Percentiles rank a stretch among this genome's conserved stretches.
phyloP scores from a whole-genome alignment of 345 rosid genomes.

The Eucalyptus sp. region DNA sequence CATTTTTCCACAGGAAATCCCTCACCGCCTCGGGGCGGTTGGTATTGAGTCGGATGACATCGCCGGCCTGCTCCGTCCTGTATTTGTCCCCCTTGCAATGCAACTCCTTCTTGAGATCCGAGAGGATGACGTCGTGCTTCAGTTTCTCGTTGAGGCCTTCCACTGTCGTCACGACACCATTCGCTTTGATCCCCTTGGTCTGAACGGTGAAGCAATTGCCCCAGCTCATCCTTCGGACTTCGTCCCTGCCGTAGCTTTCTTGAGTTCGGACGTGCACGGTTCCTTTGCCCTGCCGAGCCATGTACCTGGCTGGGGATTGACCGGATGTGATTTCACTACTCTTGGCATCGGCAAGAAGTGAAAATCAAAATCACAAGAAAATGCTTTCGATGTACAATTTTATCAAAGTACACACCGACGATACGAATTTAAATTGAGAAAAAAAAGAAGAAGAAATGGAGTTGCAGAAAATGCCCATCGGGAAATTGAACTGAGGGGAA shows the following conservation, averaged over 20 bases:
- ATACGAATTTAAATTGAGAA: neutral
- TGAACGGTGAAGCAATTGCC: neutral
- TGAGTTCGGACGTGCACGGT: neutral
- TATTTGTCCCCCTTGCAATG: slow-evolving; percentile 76
- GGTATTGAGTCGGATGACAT: slow-evolving; percentile 73
- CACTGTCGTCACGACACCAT: slow-evolving; percentile 54
- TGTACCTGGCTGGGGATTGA: neutral
- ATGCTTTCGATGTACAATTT: neutral
- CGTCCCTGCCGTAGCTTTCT: neutral
- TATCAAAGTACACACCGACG: neutral
- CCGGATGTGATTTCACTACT: neutral
- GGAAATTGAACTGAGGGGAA: neutral
- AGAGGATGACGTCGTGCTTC: slow-evolving; percentile 58
- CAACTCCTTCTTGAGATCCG: slow-evolving; percentile 61
- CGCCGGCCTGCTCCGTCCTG: slow-evolving; percentile 48
- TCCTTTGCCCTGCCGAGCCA: neutral
- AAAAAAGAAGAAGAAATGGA: fast-evolving
- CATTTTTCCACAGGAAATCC: slow-evolving; percentile 50
- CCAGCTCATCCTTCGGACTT: neutral
- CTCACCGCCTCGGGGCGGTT: slow-evolving; percentile 9
- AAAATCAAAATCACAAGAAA: neutral
- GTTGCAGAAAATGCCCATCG: neutral
- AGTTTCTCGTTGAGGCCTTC: slow-evolving; percentile 50
- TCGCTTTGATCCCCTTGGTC: slow-evolving; percentile 44
- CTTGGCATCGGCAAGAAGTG: neutral